phyloP scores from a whole-genome alignment of 2,329 filamentous ascomycete species.

The Pseudofabraea citricarpa region DNA sequence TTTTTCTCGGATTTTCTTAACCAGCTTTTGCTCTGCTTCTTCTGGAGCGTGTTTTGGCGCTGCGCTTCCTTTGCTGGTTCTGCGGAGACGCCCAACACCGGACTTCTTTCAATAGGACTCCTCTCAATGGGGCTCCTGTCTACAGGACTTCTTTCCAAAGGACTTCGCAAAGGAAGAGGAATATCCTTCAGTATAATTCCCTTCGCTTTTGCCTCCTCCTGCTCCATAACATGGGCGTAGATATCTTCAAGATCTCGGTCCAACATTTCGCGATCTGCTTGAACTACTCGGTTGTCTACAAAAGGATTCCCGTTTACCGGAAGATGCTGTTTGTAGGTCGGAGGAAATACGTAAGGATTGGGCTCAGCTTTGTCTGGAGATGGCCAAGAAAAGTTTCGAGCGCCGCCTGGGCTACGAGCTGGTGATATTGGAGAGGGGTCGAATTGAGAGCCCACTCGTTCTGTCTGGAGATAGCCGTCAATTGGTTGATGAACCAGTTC shows the following conservation, averaged over 20 bases:
- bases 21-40: constrained; percentile 31
- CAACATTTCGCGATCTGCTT: constrained; percentile 68
- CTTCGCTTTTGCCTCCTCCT: constrained; percentile 65
- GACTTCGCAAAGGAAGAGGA: constrained; percentile 22
- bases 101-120: too few species aligned
- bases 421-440: constrained; percentile 23
- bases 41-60: constrained; percentile 29
- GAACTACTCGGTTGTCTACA: constrained; percentile 74
- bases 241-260: constrained; percentile 83
- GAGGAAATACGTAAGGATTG: constrained; percentile 40
- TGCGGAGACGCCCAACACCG: constrained; percentile 14
- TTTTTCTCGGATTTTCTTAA: constrained; percentile 35
- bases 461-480: constrained; percentile 34
- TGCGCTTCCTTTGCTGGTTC: too few species aligned
- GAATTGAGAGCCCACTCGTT: constrained; percentile 1
- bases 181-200: constrained; percentile 45
- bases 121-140: too few species aligned
- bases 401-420: constrained; percentile 22
- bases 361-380: constrained; percentile 35
- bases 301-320: constrained; percentile 56
- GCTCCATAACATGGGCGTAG: constrained; percentile 88
- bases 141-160: too few species aligned
- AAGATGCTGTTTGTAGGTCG: constrained; percentile 27
- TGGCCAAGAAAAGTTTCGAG: constrained; percentile 46
- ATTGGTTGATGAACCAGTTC: constrained; percentile 32